Base-by-base conservation (phyloP, 768 basidiomycete genomes). In the Kwoniella bestiolae region DNA sequence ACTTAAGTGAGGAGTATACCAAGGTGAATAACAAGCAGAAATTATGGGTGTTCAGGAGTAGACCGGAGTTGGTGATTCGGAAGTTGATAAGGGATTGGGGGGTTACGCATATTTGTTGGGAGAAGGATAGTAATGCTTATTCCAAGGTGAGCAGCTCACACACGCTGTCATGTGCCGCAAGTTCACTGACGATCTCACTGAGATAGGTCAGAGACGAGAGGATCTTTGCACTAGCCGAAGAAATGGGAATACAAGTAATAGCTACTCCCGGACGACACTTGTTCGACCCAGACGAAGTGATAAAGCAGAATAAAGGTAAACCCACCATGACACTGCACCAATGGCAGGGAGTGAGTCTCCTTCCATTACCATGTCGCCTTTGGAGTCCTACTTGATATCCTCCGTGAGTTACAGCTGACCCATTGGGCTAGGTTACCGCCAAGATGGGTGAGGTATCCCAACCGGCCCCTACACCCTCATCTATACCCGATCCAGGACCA, bases 21-120 rank as follows among this genome's bases (percentile, higher is more conserved):
- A 47, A 51, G 7, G 49, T 81, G n/a, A 81, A 83, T 53, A 46
- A 67, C 2, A 57, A 66, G 8, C 79, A 82, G 45, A 73, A 76
- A 29, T 63, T 83, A 3, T 73, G 76, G 41, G 81, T 82, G 2
- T 63, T 82, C 3, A 65, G 80, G 6, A 81, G 81, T 2, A 56
- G 71, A 31, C 82, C 82, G 1, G 67, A 71, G 47, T 65, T 73
- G 41, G 72, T 82, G 1, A 62, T 82, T 32, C 75, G 75, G 5
- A 60, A 72, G 28, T 44, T 82, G 12, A 80, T 73, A 64, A 69
- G 75, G 41, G 68, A 74, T 18, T 83, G 82, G 82, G 78, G 79
- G 16, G 78, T 83, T 18, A 82, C 82, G 5, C 81, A 83, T 70
- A 50, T 83, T 21, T 75, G 77, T 3, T 80, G 67, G 59, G 79